Percentiles rank a stretch among this genome's conserved stretches.
Evolutionary conservation across 2,329 filamentous ascomycete species (phyloP).

Genomic region (Xylariaceae sp.): DNA sequence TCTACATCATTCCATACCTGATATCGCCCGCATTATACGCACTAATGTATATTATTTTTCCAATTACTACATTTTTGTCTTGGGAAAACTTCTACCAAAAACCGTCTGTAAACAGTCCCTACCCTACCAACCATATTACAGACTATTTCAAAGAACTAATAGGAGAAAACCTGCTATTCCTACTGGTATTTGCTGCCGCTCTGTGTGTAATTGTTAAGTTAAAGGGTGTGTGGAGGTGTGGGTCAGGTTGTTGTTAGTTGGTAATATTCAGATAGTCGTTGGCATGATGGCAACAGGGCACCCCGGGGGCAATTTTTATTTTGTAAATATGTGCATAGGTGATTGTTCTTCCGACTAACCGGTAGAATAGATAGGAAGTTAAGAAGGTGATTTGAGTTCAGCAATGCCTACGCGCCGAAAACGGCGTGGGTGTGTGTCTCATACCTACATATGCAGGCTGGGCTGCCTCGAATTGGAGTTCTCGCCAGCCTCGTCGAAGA

Average conservation of each 20-base stretch:
- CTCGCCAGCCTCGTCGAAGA: not conserved
- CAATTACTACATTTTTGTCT: too few species aligned
- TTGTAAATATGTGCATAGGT: not conserved
- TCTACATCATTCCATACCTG: too few species aligned
- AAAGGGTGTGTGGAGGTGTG: too few species aligned
- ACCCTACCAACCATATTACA: too few species aligned
- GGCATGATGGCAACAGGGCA: not conserved
- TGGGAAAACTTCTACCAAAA: too few species aligned
- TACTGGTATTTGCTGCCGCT: too few species aligned
- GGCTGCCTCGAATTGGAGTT: not conserved
- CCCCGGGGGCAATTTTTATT: not conserved
- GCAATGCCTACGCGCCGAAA: not conserved
- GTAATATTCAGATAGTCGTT: not conserved
- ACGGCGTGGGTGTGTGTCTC: not conserved
- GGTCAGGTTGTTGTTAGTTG: not conserved
- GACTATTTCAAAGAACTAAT: too few species aligned
- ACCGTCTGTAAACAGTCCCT: too few species aligned
- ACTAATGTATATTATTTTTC: too few species aligned
- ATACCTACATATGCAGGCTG: not conserved
- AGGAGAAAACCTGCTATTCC: too few species aligned
- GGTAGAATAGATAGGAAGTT: not conserved
- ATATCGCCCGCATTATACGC: too few species aligned
- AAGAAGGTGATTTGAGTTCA: not conserved
- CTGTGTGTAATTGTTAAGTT: too few species aligned
- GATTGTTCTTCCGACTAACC: not conserved